phyloP scores from a whole-genome alignment of 2,329 filamentous ascomycete species.

The Gnomoniopsis smithogilvyi region DNA sequence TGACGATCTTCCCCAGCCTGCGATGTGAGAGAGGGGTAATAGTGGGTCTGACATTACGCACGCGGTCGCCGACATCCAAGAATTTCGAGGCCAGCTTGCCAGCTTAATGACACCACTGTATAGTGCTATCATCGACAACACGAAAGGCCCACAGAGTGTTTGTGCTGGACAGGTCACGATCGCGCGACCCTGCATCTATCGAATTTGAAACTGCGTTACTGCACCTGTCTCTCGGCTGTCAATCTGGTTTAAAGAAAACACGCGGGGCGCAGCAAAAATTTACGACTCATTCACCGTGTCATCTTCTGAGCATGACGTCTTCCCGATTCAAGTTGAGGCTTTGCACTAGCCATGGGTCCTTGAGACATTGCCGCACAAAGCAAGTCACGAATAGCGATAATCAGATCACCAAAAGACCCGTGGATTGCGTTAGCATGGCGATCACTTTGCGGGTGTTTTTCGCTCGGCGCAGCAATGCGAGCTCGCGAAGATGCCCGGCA shows the following conservation, averaged over 20 bases:
- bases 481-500: background rate
- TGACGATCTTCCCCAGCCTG: background rate
- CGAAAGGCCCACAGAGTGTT: no score
- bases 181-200: no score
- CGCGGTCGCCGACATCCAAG: background rate
- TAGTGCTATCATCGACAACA: background rate
- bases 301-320: no score
- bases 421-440: background rate
- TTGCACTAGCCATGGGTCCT: background rate
- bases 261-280: no score
- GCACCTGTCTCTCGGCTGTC: no score
- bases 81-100: no score
- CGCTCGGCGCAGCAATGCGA: background rate
- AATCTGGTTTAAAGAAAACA: no score
- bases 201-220: no score
- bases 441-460: background rate
- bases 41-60: background rate
- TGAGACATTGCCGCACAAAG: background rate
- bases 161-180: no score
- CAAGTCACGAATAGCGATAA: background rate
- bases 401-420: background rate
- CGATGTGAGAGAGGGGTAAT: background rate
- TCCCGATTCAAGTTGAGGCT: no score
- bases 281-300: no score
- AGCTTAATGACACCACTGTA: background rate